Conservation (phyloP, 208 protist genomes). For the Trypanosomatidae sp. region DNA sequence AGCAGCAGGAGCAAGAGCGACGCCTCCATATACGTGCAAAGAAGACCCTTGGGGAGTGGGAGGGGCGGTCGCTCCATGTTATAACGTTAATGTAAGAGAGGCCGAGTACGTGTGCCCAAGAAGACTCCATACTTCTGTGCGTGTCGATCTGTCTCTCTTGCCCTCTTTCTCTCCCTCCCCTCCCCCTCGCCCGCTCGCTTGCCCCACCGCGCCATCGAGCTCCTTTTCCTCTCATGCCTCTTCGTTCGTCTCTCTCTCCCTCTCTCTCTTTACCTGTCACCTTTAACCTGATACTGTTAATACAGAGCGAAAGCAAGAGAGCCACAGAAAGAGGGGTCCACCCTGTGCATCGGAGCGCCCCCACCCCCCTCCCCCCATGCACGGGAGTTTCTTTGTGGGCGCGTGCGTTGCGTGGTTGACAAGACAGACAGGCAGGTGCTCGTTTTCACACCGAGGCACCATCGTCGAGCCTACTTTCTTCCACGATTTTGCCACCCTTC, state of each 20-base stretch:
- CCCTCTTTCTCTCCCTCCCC: no score
- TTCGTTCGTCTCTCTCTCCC: neutral
- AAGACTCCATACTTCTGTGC: neutral
- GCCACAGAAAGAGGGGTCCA: neutral
- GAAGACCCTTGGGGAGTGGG: neutral
- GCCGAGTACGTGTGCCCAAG: neutral
- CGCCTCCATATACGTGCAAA: no score
- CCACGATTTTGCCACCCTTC: neutral
- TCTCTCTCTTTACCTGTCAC: neutral
- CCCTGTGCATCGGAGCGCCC: neutral
- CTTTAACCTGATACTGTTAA: conserved; percentile 2
- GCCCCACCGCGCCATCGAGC: neutral
- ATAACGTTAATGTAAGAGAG: neutral
- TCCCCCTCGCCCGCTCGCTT: neutral
- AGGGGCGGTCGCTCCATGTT: neutral
- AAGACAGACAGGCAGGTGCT: neutral
- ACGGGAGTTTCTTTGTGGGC: neutral
- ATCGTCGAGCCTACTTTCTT: neutral
- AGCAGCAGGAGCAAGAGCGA: neutral
- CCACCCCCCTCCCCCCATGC: neutral
- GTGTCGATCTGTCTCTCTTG: neutral
- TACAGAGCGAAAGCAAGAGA: conserved; percentile 3
- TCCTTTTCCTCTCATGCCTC: neutral
- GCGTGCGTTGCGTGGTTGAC: neutral
- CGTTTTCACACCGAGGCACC: neutral